phyloP scores from a whole-genome alignment of 2,329 filamentous ascomycete genomes.

The Cercospora zeae-maydis region DNA sequence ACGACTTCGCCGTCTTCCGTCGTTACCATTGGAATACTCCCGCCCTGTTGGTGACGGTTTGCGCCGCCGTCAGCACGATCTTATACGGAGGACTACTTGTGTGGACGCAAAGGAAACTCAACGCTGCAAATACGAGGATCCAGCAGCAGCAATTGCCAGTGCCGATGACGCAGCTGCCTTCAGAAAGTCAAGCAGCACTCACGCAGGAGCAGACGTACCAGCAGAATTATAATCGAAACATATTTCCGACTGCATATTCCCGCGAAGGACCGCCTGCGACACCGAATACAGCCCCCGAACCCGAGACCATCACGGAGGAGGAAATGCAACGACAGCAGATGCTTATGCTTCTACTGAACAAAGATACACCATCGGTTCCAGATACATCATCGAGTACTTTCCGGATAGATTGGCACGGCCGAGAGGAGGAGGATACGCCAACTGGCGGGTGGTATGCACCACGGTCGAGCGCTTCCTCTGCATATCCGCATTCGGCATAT shows the following conservation, averaged over 20 bases:
- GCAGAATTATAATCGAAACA: slow-evolving; percentile 46
- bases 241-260: slow-evolving; percentile 41
- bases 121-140: slow-evolving; percentile 27
- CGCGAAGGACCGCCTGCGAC: slow-evolving; percentile 14
- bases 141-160: slow-evolving; percentile 11
- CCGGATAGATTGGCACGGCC: slow-evolving; percentile 39
- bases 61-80: slow-evolving; percentile 39
- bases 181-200: slow-evolving; percentile 19
- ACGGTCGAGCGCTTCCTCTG: slow-evolving; percentile 10
- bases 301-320: slow-evolving; percentile 44
- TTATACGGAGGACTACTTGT: slow-evolving; percentile 44
- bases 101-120: slow-evolving; percentile 42
- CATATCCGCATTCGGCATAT: slow-evolving; percentile 20
- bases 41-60: slow-evolving; percentile 44
- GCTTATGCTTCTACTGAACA: slow-evolving; percentile 44
- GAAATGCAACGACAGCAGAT: slow-evolving; percentile 51
- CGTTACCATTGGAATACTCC: slow-evolving; percentile 44
- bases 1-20: slow-evolving; percentile 45
- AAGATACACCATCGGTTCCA: slow-evolving; percentile 31
- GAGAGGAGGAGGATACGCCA: slow-evolving; percentile 31
- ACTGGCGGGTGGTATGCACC: slow-evolving; percentile 31
- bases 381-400: slow-evolving; percentile 42
- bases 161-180: slow-evolving; percentile 12
- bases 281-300: slow-evolving; percentile 30
- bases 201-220: slow-evolving; percentile 42